These are phyloP conservation scores for Atkinsonella texensis DNA, from an alignment of 2,329 filamentous ascomycete genomes.

Conservation along the genomic window DNA sequence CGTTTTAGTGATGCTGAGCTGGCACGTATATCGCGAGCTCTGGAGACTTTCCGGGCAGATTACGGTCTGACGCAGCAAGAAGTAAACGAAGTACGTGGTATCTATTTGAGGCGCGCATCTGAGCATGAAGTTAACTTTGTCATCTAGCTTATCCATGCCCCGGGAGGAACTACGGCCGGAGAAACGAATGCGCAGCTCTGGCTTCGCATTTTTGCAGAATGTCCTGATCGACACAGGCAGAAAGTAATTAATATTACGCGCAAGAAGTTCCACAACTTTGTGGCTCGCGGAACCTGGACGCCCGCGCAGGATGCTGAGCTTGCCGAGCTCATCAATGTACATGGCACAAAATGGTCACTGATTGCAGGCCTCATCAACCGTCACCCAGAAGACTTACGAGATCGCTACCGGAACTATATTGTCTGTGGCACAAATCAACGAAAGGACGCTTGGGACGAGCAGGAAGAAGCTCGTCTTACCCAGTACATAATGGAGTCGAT, in stretches of 20 bases:
- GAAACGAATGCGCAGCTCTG: conserved; percentile 34
- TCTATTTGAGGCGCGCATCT: conserved; percentile 10
- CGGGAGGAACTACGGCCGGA: conserved; percentile 23
- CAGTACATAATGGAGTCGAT: conserved; percentile 42
- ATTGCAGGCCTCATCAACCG: conserved; percentile 54
- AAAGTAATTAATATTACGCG: conserved; percentile 46
- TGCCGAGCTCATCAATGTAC: conserved; percentile 20
- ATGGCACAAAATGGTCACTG: conserved; percentile 43
- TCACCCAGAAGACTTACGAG: conserved; percentile 52
- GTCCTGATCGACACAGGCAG: conserved; percentile 37
- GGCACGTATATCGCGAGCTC: conserved; percentile 24
- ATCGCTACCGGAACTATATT: conserved; percentile 59
- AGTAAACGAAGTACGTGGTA: conserved; percentile 31
- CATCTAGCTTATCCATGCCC: conserved; percentile 23
- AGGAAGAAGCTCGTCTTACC: conserved; percentile 45
- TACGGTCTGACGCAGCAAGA: conserved; percentile 29
- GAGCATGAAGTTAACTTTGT: conserved; percentile 5
- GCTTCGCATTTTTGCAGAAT: conserved; percentile 32
- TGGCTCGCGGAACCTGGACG: conserved; percentile 36
- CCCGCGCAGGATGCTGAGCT: conserved; percentile 25
- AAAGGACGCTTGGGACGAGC: conserved; percentile 44
- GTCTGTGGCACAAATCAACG: conserved; percentile 41
- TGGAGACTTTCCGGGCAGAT: conserved; percentile 33
- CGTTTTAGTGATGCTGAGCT: conserved; percentile 33
- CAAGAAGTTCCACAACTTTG: conserved; percentile 54